Percentiles rank a stretch among this genome's conserved stretches.
Evolutionary conservation across 768 basidiomycete species (phyloP).

Genomic region (Phaffia tasmanica): DNA sequence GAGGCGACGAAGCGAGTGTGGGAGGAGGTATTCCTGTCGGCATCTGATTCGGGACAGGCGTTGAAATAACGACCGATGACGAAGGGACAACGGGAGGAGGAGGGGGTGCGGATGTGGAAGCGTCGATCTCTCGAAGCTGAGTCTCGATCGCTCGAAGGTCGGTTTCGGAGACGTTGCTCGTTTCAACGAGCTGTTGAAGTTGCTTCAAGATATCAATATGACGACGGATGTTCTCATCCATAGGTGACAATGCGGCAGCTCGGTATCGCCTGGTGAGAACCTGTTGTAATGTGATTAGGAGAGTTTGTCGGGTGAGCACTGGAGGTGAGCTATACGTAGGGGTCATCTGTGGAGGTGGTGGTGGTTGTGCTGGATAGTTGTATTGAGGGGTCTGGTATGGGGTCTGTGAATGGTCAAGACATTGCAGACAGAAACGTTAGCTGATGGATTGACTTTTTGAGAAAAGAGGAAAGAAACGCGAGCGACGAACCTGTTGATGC

Average conservation of each 20-base stretch:
- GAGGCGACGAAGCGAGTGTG: neutral
- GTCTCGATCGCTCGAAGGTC: constrained; percentile 15
- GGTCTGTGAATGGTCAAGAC: neutral
- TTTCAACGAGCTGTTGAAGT: constrained; percentile 2
- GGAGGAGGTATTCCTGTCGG: neutral
- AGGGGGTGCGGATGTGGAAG: neutral
- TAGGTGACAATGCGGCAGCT: no score
- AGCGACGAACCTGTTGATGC: constrained; percentile 5
- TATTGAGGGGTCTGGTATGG: constrained; percentile 1
- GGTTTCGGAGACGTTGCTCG: neutral
- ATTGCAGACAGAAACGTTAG: neutral
- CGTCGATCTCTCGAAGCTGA: constrained; percentile 16
- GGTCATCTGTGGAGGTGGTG: no score
- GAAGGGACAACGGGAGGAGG: constrained; percentile 6
- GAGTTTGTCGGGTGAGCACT: no score
- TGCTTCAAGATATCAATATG: neutral
- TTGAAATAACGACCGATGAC: neutral
- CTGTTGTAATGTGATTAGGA: no score
- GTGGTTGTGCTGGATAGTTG: no score
- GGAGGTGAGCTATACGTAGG: no score
- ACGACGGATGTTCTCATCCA: neutral
- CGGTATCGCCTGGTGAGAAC: no score
- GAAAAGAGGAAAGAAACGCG: neutral
- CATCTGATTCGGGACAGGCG: neutral
- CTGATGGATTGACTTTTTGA: neutral